phyloP scores from a whole-genome alignment of 2,329 filamentous ascomycete species.

The Fusarium tanahbumbuense region DNA sequence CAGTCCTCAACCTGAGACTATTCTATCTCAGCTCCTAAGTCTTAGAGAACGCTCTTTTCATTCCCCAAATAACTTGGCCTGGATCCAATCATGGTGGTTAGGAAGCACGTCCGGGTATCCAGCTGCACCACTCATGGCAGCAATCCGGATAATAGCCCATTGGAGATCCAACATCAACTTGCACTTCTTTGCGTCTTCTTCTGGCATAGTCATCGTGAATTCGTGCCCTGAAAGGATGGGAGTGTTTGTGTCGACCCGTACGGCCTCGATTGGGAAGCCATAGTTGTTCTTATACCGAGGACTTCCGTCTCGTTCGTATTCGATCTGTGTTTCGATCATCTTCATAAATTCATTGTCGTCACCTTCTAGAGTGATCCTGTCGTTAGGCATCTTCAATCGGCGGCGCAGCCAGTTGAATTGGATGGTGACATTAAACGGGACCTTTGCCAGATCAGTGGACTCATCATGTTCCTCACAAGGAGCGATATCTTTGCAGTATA shows the following conservation, averaged over 20 bases:
- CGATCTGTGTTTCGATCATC: neutral
- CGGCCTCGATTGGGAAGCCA: neutral
- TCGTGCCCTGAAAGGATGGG: neutral
- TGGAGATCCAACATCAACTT: neutral
- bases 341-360: neutral
- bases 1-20: neutral
- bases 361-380: neutral
- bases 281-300: neutral
- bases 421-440: neutral
- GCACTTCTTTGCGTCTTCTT: neutral
- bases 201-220: neutral
- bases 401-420: neutral
- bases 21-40: neutral
- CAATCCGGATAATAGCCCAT: neutral
- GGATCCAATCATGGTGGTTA: neutral
- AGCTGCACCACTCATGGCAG: neutral
- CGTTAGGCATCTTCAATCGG: neutral
- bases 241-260: neutral
- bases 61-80: neutral
- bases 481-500: neutral
- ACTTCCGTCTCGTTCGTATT: neutral
- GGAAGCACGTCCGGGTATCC: neutral
- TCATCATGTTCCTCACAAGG: neutral
- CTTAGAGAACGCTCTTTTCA: neutral
- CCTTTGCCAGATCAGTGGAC: neutral